A percentile compares a stretch with the other conserved stretches of the same genome.
phyloP scores from a whole-genome alignment of 345 rosid species.

The Eucalyptus pauciflora region DNA sequence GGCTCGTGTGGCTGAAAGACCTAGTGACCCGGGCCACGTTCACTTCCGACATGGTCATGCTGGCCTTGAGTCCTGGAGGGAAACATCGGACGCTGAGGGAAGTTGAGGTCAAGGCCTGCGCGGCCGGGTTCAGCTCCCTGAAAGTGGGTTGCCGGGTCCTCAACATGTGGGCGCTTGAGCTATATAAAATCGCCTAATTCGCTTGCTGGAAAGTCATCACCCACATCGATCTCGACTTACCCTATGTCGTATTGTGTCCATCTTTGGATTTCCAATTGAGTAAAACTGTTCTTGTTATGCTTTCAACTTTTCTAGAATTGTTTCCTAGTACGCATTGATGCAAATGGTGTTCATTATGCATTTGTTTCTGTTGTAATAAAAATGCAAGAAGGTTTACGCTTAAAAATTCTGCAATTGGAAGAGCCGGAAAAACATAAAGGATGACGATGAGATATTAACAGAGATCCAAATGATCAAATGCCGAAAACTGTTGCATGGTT shows the following conservation, averaged over 20 bases:
- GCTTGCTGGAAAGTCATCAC: not conserved
- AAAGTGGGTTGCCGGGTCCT: not conserved
- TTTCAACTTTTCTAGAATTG: not conserved
- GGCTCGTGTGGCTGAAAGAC: too few relatives aligned
- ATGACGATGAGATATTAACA: too few relatives aligned
- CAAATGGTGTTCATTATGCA: not conserved
- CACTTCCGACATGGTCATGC: conserved; percentile 27
- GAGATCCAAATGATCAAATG: too few relatives aligned
- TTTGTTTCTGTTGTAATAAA: too few relatives aligned
- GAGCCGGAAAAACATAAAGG: too few relatives aligned
- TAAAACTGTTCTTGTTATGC: not conserved
- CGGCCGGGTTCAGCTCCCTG: conserved; percentile 10
- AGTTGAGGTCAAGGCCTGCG: conserved; percentile 15
- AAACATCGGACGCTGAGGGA: conserved; percentile 33
- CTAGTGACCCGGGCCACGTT: conserved; percentile 5
- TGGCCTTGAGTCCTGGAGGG: conserved; percentile 18
- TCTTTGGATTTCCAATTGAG: not conserved
- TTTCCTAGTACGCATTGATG: not conserved
- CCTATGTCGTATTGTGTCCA: not conserved
- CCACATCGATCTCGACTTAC: not conserved
- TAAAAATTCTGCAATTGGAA: too few relatives aligned
- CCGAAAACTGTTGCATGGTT: too few relatives aligned
- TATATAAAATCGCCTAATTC: not conserved
- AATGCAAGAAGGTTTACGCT: not conserved
- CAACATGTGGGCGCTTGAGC: not conserved